These are phyloP conservation scores for Dacryopinax spathularia DNA, from an alignment of 768 basidiomycete genomes.

Conservation along the genomic window DNA sequence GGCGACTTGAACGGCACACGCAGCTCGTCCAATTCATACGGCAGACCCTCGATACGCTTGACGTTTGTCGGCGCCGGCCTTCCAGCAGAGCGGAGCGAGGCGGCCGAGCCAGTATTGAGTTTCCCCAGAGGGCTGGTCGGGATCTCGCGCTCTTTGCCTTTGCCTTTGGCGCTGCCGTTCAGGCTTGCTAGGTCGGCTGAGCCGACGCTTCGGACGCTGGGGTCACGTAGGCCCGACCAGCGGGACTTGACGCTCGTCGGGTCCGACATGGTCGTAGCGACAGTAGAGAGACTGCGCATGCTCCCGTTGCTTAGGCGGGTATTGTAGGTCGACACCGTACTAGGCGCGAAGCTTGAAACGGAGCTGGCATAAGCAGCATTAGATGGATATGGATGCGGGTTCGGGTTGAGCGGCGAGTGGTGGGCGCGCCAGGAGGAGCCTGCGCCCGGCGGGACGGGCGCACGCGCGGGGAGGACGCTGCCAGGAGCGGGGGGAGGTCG, in stretches of 20 bases:
- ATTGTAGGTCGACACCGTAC: constrained; percentile 26
- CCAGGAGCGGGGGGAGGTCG: not conserved
- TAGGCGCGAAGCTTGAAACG: constrained; percentile 5
- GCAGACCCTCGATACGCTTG: constrained; percentile 74
- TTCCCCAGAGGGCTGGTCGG: not conserved
- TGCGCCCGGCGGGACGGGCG: not conserved
- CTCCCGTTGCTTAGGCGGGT: constrained; percentile 69
- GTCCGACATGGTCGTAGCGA: constrained; percentile 64
- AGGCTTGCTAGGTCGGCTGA: constrained; percentile 6
- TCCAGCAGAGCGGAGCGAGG: too few relatives aligned
- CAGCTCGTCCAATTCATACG: constrained; percentile 56
- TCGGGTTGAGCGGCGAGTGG: not conserved
- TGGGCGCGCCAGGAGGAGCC: not conserved
- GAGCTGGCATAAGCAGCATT: not conserved
- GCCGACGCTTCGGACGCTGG: constrained; percentile 5
- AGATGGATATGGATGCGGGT: not conserved
- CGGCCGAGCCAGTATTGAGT: too few relatives aligned
- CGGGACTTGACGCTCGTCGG: constrained; percentile 17
- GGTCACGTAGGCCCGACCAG: constrained; percentile 4
- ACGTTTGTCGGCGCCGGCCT: constrained; percentile 38
- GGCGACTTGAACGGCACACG: constrained; percentile 23
- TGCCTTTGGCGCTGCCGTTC: constrained; percentile 1
- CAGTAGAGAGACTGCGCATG: constrained; percentile 58
- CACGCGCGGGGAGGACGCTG: not conserved
- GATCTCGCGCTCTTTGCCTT: constrained; percentile 3